A percentile compares a stretch with the other conserved stretches of the same genome.
phyloP scores from a whole-genome alignment of 83 land plant species.

The Picea mariana region DNA sequence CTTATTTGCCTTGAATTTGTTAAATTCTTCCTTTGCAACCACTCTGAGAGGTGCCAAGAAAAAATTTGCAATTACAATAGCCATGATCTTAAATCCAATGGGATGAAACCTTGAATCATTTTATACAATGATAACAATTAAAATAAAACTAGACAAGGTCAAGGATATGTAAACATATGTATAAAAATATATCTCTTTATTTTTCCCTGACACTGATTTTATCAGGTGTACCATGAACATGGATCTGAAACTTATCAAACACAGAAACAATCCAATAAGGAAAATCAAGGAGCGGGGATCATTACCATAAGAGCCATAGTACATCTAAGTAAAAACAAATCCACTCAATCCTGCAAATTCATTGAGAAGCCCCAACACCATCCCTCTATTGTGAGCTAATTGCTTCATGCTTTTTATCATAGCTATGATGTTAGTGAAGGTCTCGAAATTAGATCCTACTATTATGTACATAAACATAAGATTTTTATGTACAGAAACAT shows the following conservation, averaged over 20 bases:
- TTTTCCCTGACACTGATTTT: slow-evolving; percentile 25
- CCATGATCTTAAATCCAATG: not conserved
- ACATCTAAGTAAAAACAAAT: slow-evolving; percentile 24
- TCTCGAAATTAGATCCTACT: too few species aligned
- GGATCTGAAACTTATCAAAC: too few species aligned
- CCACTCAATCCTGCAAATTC: slow-evolving; percentile 33
- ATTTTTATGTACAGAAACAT: too few species aligned
- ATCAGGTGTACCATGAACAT: slow-evolving; percentile 29
- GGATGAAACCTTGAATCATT: not conserved
- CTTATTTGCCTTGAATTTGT: not conserved
- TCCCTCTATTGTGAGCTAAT: slow-evolving; percentile 28
- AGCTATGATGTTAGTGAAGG: slow-evolving; percentile 27
- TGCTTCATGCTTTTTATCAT: slow-evolving; percentile 25
- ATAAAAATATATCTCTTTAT: slow-evolving; percentile 13
- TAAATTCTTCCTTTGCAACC: not conserved
- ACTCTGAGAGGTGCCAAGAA: not conserved
- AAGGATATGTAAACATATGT: not conserved
- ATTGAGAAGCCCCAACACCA: slow-evolving; percentile 26
- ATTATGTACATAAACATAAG: slow-evolving; percentile 40
- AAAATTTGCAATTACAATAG: not conserved
- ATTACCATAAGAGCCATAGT: not conserved
- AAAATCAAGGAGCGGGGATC: not conserved
- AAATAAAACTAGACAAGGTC: slow-evolving; percentile 15
- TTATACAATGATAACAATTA: slow-evolving; percentile 12
- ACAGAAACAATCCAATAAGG: too few species aligned